Base-by-base conservation (phyloP, 768 basidiomycete species). In the Tephrocybe sp. region DNA sequence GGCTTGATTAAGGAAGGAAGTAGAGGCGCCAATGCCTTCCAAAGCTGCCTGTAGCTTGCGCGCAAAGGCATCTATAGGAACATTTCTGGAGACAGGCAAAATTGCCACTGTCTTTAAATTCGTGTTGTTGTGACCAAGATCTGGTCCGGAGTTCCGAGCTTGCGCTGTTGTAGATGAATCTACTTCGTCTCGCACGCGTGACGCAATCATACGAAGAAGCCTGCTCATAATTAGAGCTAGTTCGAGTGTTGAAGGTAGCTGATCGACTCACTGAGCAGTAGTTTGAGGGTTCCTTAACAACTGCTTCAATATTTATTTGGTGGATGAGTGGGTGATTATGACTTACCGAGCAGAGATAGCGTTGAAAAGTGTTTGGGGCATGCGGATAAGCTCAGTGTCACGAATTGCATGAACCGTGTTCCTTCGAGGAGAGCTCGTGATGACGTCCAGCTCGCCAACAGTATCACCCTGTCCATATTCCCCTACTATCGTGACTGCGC, bases 391-490 rank as follows among this genome's bases (percentile, higher is more conserved):
- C 66, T 99, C 97, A 0, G 94, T 93, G 65, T 99, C 97, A 60
- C 97, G 92, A 57, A 99, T 98, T 6, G 97, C 97, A 69, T 98
- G 96, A 15, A 98, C 85, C 0, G 94, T 98, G 42, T 85, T 95
- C 48, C 88, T 81, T 51, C 97, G 82, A 3, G 83, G 81, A 15
- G 86, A 89, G 59, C 87, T 90, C 7, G 95, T 97, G 62, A 99
- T 98, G 46, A 97, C 97, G 65, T 98, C 97, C 11, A 99, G 77
- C 68, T 99, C 97, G 21, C 97, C 97, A 43, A 98, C 93, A 0
- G 91, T 90, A 62, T 98, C 96, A 9, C 94, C 95, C 68, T 98
- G 95, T 33, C 97, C 97, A 62, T 96, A 96, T 73, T 99, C 97
- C 7, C 85, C 91, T 2, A 88, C 76, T 42, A 98, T 94, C 9